Conservation (phyloP, 2,329 filamentous ascomycete species). For the Fusarium dimerum region DNA sequence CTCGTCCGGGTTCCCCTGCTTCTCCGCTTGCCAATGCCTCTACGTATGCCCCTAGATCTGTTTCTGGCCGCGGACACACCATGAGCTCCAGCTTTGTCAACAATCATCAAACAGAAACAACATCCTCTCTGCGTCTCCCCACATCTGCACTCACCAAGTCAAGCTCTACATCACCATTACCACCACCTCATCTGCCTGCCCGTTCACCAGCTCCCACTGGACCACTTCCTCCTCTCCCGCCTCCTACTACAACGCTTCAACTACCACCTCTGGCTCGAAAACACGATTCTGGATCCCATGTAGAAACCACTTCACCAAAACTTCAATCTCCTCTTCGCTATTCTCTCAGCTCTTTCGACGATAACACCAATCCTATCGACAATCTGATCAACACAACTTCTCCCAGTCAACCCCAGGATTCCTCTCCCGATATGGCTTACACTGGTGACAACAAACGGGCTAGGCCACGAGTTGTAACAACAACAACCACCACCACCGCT, state of each 20-base stretch:
- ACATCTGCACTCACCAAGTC: conserved; percentile 10
- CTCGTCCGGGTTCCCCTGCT: conserved; percentile 24
- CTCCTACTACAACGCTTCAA: conserved; percentile 18
- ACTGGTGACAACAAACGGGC: conserved; percentile 31
- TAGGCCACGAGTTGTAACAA: neutral
- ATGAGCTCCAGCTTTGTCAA: conserved; percentile 19
- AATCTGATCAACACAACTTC: conserved; percentile 14
- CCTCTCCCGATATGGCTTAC: conserved; percentile 36
- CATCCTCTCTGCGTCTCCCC: conserved; percentile 15
- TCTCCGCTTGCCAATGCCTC: conserved; percentile 22
- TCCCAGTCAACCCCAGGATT: conserved; percentile 10
- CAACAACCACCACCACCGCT: conserved; percentile 1
- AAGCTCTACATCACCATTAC: conserved; percentile 9
- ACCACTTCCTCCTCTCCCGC: conserved; percentile 10
- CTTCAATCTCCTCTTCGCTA: conserved; percentile 34
- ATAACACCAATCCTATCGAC: conserved; percentile 12
- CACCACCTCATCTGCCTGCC: conserved; percentile 7
- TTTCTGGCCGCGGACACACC: conserved; percentile 2
- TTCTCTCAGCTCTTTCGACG: conserved; percentile 29
- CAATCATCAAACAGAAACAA: conserved; percentile 22
- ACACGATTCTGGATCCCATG: conserved; percentile 25
- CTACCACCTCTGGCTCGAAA: conserved; percentile 21
- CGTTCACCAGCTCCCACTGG: conserved; percentile 9
- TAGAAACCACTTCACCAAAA: conserved; percentile 31
- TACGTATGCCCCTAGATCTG: conserved; percentile 11